These are phyloP conservation scores for Huntiella moniliformis DNA, from an alignment of 2,329 filamentous ascomycete genomes.

Conservation along the genomic window DNA sequence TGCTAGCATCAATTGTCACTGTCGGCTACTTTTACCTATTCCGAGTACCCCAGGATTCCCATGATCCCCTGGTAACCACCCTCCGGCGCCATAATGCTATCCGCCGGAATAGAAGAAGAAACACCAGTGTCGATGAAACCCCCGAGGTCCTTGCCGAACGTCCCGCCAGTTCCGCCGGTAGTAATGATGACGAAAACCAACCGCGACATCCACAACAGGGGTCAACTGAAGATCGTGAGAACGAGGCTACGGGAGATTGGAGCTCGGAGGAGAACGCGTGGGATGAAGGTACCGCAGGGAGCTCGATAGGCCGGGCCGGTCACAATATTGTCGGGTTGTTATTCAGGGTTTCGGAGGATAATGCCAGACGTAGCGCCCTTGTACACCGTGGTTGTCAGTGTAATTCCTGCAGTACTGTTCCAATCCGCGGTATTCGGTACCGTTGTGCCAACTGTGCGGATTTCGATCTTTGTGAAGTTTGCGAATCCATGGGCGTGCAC, in stretches of 20 bases:
- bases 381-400: conserved; percentile 86
- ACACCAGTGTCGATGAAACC: too few species aligned
- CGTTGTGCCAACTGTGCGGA: conserved; percentile 91
- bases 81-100: conserved; percentile 51
- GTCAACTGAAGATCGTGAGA: conserved; percentile 19
- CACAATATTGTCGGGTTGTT: conserved; percentile 72
- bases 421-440: conserved; percentile 83
- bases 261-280: too few species aligned
- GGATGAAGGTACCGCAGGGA: conserved; percentile 16
- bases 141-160: too few species aligned
- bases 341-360: conserved; percentile 86
- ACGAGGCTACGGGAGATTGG: conserved; percentile 20
- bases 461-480: conserved; percentile 87
- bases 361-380: conserved; percentile 71
- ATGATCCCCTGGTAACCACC: conserved; percentile 14
- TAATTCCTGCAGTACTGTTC: conserved; percentile 70
- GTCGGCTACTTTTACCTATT: conserved; percentile 28
- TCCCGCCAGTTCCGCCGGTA: not conserved
- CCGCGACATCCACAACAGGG: too few species aligned
- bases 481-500: conserved; percentile 62
- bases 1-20: conserved; percentile 36
- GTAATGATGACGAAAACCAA: conserved; percentile 14
- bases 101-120: conserved; percentile 18
- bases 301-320: conserved; percentile 31
- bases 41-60: conserved; percentile 12